Evolutionary conservation across 23 red algal species (phyloP), one percentile per base, ranked within the genome.

Genomic region (Gracilaria domingensis): DNA sequence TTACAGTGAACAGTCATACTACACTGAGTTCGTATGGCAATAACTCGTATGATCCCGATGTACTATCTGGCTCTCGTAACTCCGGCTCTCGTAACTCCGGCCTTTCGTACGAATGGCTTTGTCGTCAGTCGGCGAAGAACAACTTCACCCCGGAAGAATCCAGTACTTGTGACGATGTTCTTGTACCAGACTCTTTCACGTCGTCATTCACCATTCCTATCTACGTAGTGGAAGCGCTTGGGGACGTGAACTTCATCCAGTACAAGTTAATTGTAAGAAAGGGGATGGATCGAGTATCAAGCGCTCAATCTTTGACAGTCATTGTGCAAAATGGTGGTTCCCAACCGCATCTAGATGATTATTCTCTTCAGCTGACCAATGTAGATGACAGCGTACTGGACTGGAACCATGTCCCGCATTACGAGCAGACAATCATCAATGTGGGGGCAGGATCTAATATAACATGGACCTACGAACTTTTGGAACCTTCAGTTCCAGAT

Each of bases 31-130:
- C 88, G 73, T 87, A 76, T 33, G 91, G 44, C 1, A 81, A 20
- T 21, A 73, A 82, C 34, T 94, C 91, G 20, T 79, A 86, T 56
- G 91, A 94, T 82, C 83, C 91, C 20, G 91, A 88, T 57, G 91
- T 82, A 61, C 48, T 94, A 20, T 50, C 40, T 45, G 91, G 45
- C 29, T 12, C 24, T 51, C 75, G 62, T 28, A 55, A 73, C n/a
- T 29, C n/a, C n/a, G n/a, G n/a, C n/a, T n/a, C n/a, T n/a, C n/a
- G n/a, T n/a, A n/a, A n/a, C n/a, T n/a, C 75, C 14, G 75, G 75
- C 18, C 75, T 89, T 28, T 79, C 86, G 18, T 89, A 89, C 61
- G 86, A 89, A 79, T 89, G 86, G 86, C 71, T 66, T 54, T 89
- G 86, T 51, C 86, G 73, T 17, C 86, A 89, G 36, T 75, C 86